These are phyloP conservation scores for Dictyostelium discoideum DNA, from an alignment of 78 protist species.

Conservation along the genomic window DNA sequence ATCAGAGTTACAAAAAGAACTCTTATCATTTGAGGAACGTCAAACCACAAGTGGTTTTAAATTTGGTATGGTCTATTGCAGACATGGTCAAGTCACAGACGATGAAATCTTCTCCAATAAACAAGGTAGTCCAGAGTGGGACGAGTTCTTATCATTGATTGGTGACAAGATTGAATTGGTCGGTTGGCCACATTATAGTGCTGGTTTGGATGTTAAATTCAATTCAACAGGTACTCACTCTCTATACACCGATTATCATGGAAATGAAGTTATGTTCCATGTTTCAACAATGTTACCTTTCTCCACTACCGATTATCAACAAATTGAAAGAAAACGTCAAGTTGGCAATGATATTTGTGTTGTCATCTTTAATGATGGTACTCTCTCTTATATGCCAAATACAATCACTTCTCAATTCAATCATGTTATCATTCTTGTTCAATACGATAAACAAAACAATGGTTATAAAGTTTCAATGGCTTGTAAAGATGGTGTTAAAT, in stretches of 20 bases:
- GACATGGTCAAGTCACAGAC: constrained; percentile 51
- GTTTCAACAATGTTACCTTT: constrained; percentile 80
- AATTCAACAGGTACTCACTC: constrained; percentile 79
- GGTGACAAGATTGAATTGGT: constrained; percentile 75
- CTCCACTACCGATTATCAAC: constrained; percentile 32
- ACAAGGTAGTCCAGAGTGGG: constrained; percentile 56
- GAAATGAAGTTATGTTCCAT: constrained; percentile 80
- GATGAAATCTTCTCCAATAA: constrained; percentile 69
- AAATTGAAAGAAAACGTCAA: constrained; percentile 75
- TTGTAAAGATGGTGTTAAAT: constrained; percentile 57
- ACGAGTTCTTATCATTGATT: constrained; percentile 62
- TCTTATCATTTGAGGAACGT: constrained; percentile 53
- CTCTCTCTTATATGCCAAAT: constrained; percentile 24
- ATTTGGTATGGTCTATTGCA: constrained; percentile 79
- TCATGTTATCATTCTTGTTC: constrained; percentile 67
- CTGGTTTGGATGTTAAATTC: constrained; percentile 83
- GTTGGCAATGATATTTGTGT: constrained; percentile 84
- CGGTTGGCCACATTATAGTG: constrained; percentile 84
- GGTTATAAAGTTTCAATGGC: constrained; percentile 54
- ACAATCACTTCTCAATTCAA: constrained; percentile 72
- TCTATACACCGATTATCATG: constrained; percentile 62
- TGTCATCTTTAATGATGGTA: constrained; percentile 76
- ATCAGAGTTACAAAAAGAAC: constrained; percentile 58
- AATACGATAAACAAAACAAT: constrained; percentile 26
- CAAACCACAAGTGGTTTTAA: constrained; percentile 80